Evolutionary conservation across 176 grass and related monocot genomes (phyloP).

Genomic region (Carex kokanica): DNA sequence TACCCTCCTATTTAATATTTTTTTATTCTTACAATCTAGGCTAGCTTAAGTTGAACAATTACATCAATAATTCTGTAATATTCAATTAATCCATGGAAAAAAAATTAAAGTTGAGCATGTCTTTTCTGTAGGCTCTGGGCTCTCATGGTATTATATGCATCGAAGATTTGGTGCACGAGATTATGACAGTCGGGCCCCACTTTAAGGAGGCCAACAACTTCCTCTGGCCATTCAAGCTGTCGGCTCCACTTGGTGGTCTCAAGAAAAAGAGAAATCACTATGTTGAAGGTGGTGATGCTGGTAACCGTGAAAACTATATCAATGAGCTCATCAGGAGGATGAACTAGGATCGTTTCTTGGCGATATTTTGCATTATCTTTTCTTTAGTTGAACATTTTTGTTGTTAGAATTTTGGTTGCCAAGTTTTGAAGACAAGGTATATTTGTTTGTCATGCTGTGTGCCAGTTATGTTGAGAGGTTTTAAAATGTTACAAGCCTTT

Average conservation of each 20-base stretch:
- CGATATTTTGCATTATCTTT: background rate
- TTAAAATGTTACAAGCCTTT: background rate
- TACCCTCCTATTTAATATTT: too few species aligned
- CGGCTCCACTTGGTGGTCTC: slow-evolving; percentile 61
- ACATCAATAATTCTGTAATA: background rate
- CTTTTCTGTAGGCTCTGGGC: slow-evolving; percentile 48
- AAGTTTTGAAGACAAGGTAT: background rate
- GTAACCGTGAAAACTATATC: slow-evolving; percentile 85
- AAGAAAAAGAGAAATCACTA: slow-evolving; percentile 95
- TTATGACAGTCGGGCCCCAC: slow-evolving; percentile 74
- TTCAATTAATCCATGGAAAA: background rate
- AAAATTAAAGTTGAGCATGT: background rate
- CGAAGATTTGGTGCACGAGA: slow-evolving; percentile 88
- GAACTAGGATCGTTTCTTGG: slow-evolving; percentile 42
- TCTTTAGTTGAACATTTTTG: background rate
- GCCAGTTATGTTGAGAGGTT: background rate
- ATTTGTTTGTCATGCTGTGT: background rate
- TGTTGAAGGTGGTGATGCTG: slow-evolving; percentile 88
- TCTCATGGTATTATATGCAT: slow-evolving; percentile 69
- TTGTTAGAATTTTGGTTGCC: slow-evolving; percentile 3
- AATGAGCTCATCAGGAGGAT: slow-evolving; percentile 90
- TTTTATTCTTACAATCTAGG: background rate
- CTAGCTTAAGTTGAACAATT: background rate
- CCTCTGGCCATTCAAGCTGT: slow-evolving; percentile 87
- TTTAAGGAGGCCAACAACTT: slow-evolving; percentile 98